phyloP scores from a whole-genome alignment of 139 green algal species.

The Chloropicon primus region DNA sequence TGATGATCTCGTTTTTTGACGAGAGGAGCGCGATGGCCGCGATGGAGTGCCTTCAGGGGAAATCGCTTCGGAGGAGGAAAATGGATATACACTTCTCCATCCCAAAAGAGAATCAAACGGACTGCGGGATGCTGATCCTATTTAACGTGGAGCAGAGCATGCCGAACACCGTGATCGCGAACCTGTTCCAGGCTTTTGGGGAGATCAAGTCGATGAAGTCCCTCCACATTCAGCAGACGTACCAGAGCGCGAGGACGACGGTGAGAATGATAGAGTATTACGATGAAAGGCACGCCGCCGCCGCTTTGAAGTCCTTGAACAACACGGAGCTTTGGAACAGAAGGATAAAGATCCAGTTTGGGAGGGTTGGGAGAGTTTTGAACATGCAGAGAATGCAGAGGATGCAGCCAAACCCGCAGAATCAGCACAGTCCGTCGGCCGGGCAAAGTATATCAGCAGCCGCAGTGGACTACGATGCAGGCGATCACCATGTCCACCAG shows the following conservation, averaged over 20 bases:
- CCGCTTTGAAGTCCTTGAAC: background rate
- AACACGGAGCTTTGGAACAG: background rate
- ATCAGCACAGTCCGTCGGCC: too few relatives aligned
- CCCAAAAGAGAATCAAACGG: conserved; percentile 36
- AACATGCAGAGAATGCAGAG: background rate
- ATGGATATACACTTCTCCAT: conserved; percentile 58
- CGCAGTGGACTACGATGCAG: too few relatives aligned
- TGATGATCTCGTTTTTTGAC: conserved; percentile 87
- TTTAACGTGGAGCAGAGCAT: conserved; percentile 52
- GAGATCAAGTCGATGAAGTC: conserved; percentile 53
- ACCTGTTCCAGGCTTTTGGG: conserved; percentile 66
- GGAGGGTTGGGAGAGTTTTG: background rate
- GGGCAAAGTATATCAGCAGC: too few relatives aligned
- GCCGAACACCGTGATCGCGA: conserved; percentile 1
- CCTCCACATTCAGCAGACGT: background rate
- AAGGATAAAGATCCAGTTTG: background rate
- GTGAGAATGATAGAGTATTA: background rate
- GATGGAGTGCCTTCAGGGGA: conserved; percentile 35
- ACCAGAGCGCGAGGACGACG: background rate
- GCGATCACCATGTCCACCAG: too few relatives aligned
- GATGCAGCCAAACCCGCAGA: too few relatives aligned
- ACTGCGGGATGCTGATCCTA: conserved; percentile 59
- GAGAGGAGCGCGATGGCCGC: conserved; percentile 57
- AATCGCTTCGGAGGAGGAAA: conserved; percentile 15
- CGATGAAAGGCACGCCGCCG: background rate